Percentiles rank a stretch among this genome's conserved stretches.
phyloP scores from a whole-genome alignment of 2,329 filamentous ascomycete genomes.

The Aspergillus niger region DNA sequence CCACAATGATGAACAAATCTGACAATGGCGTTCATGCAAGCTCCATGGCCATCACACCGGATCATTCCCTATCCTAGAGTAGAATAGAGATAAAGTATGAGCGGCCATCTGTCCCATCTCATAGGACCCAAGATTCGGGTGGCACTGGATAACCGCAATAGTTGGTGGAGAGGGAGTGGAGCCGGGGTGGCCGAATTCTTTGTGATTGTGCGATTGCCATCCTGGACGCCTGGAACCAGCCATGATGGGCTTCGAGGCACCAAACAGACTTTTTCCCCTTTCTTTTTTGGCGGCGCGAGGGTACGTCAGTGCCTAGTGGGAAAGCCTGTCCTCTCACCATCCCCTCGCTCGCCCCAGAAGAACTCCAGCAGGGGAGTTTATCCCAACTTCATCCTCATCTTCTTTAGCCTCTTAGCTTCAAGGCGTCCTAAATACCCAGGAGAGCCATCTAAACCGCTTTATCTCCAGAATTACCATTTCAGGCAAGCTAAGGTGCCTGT shows the following conservation, averaged over 20 bases:
- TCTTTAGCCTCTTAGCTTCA: neutral
- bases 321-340: neutral
- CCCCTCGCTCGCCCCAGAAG: neutral
- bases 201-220: neutral
- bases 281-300: neutral
- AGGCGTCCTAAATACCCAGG: neutral
- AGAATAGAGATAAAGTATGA: neutral
- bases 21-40: neutral
- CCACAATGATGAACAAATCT: neutral
- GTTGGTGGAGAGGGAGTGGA: slow-evolving; percentile 8
- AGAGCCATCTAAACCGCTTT: neutral
- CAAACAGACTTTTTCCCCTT: slow-evolving; percentile 6
- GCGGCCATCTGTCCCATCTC: neutral
- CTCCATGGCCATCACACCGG: neutral
- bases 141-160: slow-evolving; percentile 1
- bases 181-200: neutral
- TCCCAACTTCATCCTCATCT: neutral
- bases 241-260: neutral
- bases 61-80: neutral
- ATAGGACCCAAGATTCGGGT: neutral
- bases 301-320: slow-evolving; percentile 5
- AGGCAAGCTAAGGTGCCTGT: neutral
- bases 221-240: neutral
- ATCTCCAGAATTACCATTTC: slow-evolving; percentile 1
- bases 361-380: neutral